Evolutionary conservation across 192 early-diverging fungal species (phyloP), one percentile per base, ranked within the genome.

Genomic region (Entomortierella parvispora): DNA sequence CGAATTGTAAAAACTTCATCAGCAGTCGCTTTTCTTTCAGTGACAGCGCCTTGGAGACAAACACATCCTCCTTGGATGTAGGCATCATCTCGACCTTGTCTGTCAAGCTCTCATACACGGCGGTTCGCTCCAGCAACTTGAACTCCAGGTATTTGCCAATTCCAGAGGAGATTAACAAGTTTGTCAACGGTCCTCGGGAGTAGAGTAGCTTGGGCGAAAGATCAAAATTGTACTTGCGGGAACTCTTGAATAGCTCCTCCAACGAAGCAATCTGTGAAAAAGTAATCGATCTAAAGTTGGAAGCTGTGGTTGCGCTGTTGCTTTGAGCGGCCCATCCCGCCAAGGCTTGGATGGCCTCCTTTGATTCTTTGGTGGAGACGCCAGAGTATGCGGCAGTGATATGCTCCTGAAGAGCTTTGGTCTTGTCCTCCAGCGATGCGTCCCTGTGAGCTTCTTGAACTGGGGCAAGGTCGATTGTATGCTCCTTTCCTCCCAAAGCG

Each of bases 71-170:
- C 74, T 96, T 97, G 49, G 92, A 91, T 20, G 90, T 86, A 0
- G 97, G 97, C 4, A 96, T 93, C 80, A 77, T 77, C 74, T 77
- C 74, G 17, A 77, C 74, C 42, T 77, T 77, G 15, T 77, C 74
- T 8, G 74, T 77, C 0, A 68, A 31, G 1, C 65, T 28, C 29
- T 77, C 74, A 53, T 79, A 82, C 10, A 96, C 60, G 34, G 85
- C 90, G 10, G 89, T 90, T 11, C 82, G 74, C 53, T 95, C 95
- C 14, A 96, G 64, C 7, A 89, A 88, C 59, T 92, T 91, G 78
- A 98, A 98, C 71, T 97, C 96, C 25, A 97, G 72, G 83, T 96
- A 95, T 37, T 89, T 88, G 25, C 92, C 92, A 17, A 95, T 90
- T 7, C 92, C 93, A 7, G 88, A 90, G 32, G 76, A 81, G 48